phyloP scores from a whole-genome alignment of 208 protist species.

The Acanthamoeba triangularis region DNA sequence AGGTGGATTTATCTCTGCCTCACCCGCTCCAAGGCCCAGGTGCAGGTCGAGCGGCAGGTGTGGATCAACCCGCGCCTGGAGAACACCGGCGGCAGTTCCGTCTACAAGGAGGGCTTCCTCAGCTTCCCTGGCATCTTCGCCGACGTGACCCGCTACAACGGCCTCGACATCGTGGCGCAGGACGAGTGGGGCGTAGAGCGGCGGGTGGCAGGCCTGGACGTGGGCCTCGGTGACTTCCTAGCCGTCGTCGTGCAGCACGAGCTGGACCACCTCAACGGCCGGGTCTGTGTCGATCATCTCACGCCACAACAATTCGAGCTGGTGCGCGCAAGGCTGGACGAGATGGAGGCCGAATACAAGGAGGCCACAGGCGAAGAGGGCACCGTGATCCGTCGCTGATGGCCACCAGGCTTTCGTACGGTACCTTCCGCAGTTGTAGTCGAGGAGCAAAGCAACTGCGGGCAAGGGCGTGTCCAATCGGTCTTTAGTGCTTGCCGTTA shows the following conservation, averaged over 20 bases:
- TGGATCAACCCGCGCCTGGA: slow-evolving; percentile 24
- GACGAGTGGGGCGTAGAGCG: slow-evolving; percentile 30
- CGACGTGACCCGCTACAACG: slow-evolving; percentile 5
- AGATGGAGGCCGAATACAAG: neutral
- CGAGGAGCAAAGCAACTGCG: no score
- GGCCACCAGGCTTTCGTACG: no score
- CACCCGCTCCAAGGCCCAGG: neutral
- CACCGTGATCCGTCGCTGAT: neutral
- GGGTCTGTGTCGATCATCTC: neutral
- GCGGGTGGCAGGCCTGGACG: neutral
- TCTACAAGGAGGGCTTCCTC: slow-evolving; percentile 19
- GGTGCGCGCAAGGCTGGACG: neutral
- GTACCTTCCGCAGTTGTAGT: no score
- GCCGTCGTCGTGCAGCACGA: slow-evolving; percentile 14
- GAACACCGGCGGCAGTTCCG: neutral
- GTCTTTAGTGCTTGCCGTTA: no score
- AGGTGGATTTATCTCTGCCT: no score
- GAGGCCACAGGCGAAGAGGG: neutral
- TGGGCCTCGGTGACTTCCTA: neutral
- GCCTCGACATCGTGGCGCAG: neutral
- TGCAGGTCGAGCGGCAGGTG: neutral
- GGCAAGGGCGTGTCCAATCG: no score
- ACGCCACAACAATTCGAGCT: neutral
- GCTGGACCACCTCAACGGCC: neutral
- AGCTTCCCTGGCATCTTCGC: neutral